These are phyloP conservation scores for Talaromyces ruber DNA, from an alignment of 495 filamentous ascomycete genomes.

Conservation along the genomic window DNA sequence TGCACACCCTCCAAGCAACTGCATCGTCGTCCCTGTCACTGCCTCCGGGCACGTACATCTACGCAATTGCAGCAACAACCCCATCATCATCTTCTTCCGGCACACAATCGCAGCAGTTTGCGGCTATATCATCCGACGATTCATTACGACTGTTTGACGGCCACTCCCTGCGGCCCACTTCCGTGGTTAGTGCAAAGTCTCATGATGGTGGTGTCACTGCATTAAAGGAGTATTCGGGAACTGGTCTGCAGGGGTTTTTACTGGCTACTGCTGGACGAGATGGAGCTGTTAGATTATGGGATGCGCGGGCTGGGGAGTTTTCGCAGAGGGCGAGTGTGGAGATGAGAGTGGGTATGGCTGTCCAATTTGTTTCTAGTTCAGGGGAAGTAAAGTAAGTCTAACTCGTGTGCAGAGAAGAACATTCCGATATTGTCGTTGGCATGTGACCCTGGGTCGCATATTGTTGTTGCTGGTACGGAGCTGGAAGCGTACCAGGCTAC, in stretches of 20 bases:
- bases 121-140: conserved; percentile 49
- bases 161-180: conserved; percentile 24
- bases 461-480: conserved; percentile 72
- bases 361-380: conserved; percentile 7
- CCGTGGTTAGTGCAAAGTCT: conserved; percentile 22
- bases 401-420: conserved; percentile 24
- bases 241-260: conserved; percentile 17
- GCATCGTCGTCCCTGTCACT: conserved; percentile 37
- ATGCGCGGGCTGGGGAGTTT: conserved; percentile 27
- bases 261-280: conserved; percentile 40
- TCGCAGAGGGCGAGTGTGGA: conserved; percentile 19
- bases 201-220: conserved; percentile 38
- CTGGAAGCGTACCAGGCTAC: conserved; percentile 62
- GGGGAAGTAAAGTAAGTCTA: not conserved
- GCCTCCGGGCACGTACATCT: conserved; percentile 42
- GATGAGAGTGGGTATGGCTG: conserved; percentile 31
- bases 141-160: conserved; percentile 42
- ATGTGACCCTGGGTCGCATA: conserved; percentile 45
- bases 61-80: conserved; percentile 29
- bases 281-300: conserved; percentile 38
- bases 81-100: conserved; percentile 16
- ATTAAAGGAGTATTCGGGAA: conserved; percentile 23
- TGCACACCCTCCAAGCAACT: conserved; percentile 30
- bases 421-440: conserved; percentile 61
- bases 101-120: conserved; percentile 18